Percentiles rank a stretch among this genome's conserved stretches.
Conservation (phyloP, 352 stramenopile genomes). For the Globisporangium okanoganense region DNA sequence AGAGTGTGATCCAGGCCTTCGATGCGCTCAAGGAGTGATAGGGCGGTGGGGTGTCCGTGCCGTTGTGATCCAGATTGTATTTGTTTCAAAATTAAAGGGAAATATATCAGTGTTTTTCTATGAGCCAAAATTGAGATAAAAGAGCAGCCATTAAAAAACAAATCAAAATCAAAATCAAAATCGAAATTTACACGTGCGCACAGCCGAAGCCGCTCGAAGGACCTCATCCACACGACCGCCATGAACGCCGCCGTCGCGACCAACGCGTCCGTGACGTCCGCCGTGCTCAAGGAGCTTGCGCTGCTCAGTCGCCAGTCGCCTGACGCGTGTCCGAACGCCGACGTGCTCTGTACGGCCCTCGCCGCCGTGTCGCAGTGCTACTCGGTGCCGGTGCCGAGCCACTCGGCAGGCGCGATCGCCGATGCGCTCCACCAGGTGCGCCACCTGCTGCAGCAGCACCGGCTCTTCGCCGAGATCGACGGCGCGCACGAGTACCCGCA, state of each 20-base stretch:
- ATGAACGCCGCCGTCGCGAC: not conserved
- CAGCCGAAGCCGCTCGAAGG: not conserved
- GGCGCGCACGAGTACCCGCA: slow-evolving; percentile 13
- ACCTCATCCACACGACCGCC: not conserved
- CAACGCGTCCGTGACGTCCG: slow-evolving; percentile 8
- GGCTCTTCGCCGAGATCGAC: slow-evolving; percentile 25
- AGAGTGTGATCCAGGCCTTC: slow-evolving; percentile 88
- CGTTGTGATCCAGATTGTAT: not conserved
- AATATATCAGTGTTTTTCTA: too few species aligned
- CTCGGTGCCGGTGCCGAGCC: slow-evolving; percentile 39
- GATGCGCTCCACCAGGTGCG: slow-evolving; percentile 34
- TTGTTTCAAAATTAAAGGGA: too few species aligned
- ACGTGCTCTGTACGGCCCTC: slow-evolving; percentile 35
- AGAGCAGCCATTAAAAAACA: too few species aligned
- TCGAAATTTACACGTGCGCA: too few species aligned
- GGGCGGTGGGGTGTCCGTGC: not conserved
- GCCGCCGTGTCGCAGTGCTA: slow-evolving; percentile 40
- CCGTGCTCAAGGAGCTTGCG: slow-evolving; percentile 17
- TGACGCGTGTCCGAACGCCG: slow-evolving; percentile 22
- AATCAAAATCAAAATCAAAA: not conserved
- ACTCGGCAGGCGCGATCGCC: slow-evolving; percentile 28
- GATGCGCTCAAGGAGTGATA: slow-evolving; percentile 38
- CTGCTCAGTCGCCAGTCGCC: slow-evolving; percentile 1
- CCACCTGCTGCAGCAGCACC: slow-evolving; percentile 38
- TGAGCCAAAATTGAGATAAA: too few species aligned